These are phyloP conservation scores for Rhodofomes roseus DNA, from an alignment of 1,284 basidiomycete genomes.

Conservation along the genomic window DNA sequence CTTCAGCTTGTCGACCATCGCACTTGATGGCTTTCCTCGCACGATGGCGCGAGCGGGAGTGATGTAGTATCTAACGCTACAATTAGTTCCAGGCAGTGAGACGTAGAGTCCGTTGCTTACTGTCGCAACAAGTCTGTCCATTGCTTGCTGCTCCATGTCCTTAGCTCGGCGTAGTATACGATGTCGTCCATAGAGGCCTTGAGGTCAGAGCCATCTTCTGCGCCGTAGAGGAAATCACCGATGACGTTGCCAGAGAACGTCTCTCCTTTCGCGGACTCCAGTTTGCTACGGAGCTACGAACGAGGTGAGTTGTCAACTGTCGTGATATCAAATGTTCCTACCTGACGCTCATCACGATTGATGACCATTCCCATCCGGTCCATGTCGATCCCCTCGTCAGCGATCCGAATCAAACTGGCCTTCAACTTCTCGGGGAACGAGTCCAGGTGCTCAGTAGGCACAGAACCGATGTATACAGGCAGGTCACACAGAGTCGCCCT, in stretches of 20 bases:
- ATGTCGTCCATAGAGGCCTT: conserved; percentile 77
- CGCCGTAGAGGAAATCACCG: conserved; percentile 87
- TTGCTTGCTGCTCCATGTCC: conserved; percentile 70
- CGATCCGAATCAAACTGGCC: conserved; percentile 70
- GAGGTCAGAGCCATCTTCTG: conserved; percentile 81
- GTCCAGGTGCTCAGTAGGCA: conserved; percentile 80
- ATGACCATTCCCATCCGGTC: conserved; percentile 87
- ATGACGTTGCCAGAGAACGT: conserved; percentile 74
- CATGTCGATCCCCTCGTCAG: conserved; percentile 85
- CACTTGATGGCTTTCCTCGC: conserved; percentile 85
- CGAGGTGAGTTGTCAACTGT: not conserved
- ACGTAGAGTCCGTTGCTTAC: conserved; percentile 50
- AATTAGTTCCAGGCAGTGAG: not conserved
- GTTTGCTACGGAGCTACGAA: conserved; percentile 63
- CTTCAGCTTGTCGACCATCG: conserved; percentile 81
- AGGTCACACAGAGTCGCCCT: conserved; percentile 77
- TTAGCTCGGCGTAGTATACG: conserved; percentile 63
- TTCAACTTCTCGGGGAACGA: conserved; percentile 71
- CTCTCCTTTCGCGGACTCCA: conserved; percentile 77
- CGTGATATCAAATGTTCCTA: conserved; percentile 24
- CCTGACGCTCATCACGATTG: conserved; percentile 85
- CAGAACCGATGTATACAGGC: conserved; percentile 78
- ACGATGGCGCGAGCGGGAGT: conserved; percentile 71
- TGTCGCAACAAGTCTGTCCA: conserved; percentile 75
- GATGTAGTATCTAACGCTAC: conserved; percentile 70